Percentiles rank a stretch among this genome's conserved stretches.
These are phyloP conservation scores for Penicillium concentricum DNA, from an alignment of 2,329 filamentous ascomycete species.

Conservation along the genomic window DNA sequence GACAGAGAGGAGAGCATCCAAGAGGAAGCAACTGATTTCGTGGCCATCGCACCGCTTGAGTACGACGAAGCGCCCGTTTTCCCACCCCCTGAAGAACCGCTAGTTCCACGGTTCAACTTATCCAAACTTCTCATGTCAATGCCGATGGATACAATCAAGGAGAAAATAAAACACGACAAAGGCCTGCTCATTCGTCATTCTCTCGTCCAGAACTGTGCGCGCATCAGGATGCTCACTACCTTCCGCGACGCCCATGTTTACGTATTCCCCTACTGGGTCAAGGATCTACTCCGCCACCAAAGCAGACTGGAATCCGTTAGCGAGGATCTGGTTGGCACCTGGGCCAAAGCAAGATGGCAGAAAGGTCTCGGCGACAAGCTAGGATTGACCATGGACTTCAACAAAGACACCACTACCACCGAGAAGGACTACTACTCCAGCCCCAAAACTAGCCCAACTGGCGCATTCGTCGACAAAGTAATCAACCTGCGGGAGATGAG, in stretches of 20 bases:
- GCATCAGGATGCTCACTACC: not conserved
- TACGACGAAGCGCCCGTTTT: not conserved
- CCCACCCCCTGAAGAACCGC: not conserved
- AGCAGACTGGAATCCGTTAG: not conserved
- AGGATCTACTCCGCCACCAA: not conserved
- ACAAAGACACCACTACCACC: not conserved
- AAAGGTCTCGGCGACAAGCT: slow-evolving; percentile 1
- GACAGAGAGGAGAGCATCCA: not conserved
- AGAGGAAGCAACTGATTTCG: not conserved
- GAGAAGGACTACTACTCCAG: not conserved
- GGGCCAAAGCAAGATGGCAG: slow-evolving; percentile 5
- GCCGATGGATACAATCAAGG: slow-evolving; percentile 3
- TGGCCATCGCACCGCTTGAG: not conserved
- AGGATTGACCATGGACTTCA: not conserved
- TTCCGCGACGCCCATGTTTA: slow-evolving; percentile 6
- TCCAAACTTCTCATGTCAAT: slow-evolving; percentile 1
- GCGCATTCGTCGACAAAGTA: not conserved
- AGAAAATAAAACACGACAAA: not conserved
- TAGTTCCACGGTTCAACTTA: not conserved
- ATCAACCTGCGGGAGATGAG: not conserved
- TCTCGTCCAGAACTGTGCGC: not conserved
- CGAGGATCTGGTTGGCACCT: not conserved
- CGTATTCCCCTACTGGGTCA: not conserved
- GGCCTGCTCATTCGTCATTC: not conserved
- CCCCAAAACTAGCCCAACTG: not conserved